phyloP scores from a whole-genome alignment of 306 rosid genomes.

The Quercus variabilis region DNA sequence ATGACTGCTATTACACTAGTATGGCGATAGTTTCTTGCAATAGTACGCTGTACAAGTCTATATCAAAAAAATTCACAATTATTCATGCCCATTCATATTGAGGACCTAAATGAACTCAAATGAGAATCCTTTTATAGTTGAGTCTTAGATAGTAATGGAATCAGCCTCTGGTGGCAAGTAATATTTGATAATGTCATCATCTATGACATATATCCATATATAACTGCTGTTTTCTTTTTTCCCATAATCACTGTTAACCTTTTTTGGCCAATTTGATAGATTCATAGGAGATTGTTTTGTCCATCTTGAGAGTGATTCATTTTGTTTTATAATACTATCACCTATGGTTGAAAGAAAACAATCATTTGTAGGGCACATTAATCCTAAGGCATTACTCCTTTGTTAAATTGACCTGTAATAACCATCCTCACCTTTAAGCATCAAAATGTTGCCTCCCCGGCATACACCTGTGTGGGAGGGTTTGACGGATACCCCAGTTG shows the following conservation, averaged over 20 bases:
- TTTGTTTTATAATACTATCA: background rate
- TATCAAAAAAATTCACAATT: background rate
- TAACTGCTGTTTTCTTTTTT: background rate
- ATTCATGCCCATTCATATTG: background rate
- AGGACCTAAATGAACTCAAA: background rate
- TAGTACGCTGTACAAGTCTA: background rate
- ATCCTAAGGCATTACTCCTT: background rate
- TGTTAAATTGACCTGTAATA: background rate
- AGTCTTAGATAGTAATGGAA: background rate
- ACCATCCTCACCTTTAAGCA: background rate
- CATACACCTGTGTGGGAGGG: background rate
- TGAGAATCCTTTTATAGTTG: background rate
- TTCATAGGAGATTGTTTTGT: background rate
- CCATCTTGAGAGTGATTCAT: background rate
- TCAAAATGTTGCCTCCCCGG: background rate
- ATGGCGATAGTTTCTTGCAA: background rate
- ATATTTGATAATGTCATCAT: background rate
- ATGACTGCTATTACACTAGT: background rate
- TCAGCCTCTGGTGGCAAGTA: background rate
- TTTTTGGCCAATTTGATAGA: background rate
- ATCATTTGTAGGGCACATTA: background rate
- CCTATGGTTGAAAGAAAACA: background rate
- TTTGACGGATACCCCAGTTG: too few species aligned
- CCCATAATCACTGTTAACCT: background rate
- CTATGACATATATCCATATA: background rate